Conservation (phyloP, 2,329 filamentous ascomycete species). For the Ophiostoma sp. region DNA sequence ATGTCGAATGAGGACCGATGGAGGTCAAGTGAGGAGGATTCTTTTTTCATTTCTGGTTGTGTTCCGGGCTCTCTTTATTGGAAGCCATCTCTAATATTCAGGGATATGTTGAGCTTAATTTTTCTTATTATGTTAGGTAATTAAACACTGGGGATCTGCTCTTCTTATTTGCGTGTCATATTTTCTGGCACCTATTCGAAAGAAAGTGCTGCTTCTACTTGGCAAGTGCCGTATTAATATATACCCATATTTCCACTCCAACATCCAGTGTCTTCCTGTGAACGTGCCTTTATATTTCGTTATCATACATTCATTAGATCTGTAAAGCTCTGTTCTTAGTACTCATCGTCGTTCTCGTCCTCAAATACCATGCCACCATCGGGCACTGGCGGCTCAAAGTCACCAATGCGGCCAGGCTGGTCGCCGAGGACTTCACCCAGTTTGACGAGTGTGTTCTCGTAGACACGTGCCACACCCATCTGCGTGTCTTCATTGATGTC, state of each 20-base stretch:
- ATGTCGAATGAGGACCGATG: not conserved
- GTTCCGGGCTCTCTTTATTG: not conserved
- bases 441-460: slow-evolving; percentile 75
- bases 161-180: not conserved
- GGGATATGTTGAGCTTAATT: not conserved
- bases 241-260: not conserved
- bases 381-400: slow-evolving; percentile 6
- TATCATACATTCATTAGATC: slow-evolving; percentile 5
- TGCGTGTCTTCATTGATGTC: slow-evolving; percentile 44
- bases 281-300: not conserved
- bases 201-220: not conserved
- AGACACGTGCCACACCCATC: slow-evolving; percentile 73
- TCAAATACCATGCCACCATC: slow-evolving; percentile 5
- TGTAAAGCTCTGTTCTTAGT: not conserved
- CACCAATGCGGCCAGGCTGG: slow-evolving; percentile 26
- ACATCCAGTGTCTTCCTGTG: not conserved
- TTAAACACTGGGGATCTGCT: not conserved
- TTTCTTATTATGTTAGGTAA: not conserved
- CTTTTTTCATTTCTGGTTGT: not conserved
- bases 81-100: not conserved
- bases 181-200: not conserved
- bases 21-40: not conserved
- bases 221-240: not conserved
- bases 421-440: slow-evolving; percentile 67
- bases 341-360: slow-evolving; percentile 21